phyloP scores from a whole-genome alignment of 1,284 basidiomycete genomes.

The Fomitopsis schrenkii region DNA sequence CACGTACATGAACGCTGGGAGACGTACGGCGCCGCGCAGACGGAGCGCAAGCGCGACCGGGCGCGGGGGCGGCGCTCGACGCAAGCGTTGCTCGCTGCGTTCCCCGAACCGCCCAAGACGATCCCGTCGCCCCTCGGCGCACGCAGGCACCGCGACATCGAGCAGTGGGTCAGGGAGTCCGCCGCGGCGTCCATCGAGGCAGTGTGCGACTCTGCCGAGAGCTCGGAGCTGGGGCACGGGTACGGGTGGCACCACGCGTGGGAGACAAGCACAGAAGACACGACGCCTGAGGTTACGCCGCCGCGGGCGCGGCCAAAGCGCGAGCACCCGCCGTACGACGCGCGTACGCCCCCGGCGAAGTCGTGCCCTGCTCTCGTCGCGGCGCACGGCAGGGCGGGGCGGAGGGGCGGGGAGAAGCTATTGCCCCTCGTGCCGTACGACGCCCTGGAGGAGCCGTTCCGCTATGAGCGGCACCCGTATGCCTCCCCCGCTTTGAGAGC shows the following conservation, averaged over 20 bases:
- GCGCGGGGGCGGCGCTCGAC: background rate
- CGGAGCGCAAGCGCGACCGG: background rate
- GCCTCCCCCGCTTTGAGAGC: background rate
- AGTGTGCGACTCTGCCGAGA: background rate
- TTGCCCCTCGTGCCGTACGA: background rate
- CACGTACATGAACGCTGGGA: background rate
- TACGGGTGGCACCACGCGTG: background rate
- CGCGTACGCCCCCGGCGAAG: background rate
- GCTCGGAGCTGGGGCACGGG: background rate
- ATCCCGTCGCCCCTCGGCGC: background rate
- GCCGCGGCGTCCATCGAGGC: background rate
- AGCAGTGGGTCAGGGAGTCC: background rate
- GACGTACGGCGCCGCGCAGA: background rate
- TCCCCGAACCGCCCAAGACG: background rate
- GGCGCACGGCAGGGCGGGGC: background rate
- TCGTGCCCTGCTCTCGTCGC: background rate
- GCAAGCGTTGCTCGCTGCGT: background rate
- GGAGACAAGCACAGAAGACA: background rate
- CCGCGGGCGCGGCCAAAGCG: background rate
- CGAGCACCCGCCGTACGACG: background rate
- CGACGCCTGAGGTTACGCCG: background rate
- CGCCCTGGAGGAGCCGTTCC: background rate
- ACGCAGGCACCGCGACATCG: background rate
- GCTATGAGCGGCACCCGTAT: background rate
- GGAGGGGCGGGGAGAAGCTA: background rate